These are phyloP conservation scores for Sisymbrium irio DNA, from an alignment of 345 rosid species.

Conservation along the genomic window DNA sequence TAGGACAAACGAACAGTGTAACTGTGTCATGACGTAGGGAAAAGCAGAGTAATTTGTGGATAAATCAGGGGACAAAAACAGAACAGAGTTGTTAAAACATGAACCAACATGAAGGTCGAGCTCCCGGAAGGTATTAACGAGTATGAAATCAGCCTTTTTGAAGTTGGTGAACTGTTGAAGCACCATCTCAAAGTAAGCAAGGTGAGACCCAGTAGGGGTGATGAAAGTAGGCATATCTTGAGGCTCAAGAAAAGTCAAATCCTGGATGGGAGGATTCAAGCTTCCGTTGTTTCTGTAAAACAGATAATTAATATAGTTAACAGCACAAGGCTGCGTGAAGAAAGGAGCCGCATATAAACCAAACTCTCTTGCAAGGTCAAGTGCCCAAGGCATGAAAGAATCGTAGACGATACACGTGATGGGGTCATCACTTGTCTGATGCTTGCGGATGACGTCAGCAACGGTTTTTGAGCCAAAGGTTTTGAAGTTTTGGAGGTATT, in stretches of 20 bases:
- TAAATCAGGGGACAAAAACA: constrained; percentile 23
- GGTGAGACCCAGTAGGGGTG: constrained; percentile 42
- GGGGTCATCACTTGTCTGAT: constrained; percentile 36
- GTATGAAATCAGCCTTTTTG: constrained; percentile 45
- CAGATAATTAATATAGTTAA: constrained; percentile 55
- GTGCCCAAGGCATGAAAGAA: constrained; percentile 59
- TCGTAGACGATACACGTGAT: constrained; percentile 58
- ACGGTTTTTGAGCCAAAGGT: constrained; percentile 49
- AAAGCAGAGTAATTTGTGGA: neutral
- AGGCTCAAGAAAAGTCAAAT: constrained; percentile 44
- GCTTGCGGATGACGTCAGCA: constrained; percentile 32
- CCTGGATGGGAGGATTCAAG: constrained; percentile 43
- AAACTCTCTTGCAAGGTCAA: constrained; percentile 56
- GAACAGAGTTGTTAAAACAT: no score
- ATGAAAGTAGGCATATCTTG: constrained; percentile 61
- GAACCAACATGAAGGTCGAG: constrained; percentile 48
- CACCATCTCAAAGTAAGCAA: constrained; percentile 49
- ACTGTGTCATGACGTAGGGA: neutral
- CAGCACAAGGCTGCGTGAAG: constrained; percentile 67
- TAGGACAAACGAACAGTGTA: neutral
- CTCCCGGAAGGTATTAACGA: constrained; percentile 44
- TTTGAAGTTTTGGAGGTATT: constrained; percentile 40
- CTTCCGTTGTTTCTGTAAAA: constrained; percentile 31
- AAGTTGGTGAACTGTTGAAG: constrained; percentile 50
- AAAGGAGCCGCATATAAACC: constrained; percentile 56